Conservation (phyloP, 2,329 filamentous ascomycete genomes). For the Emericellopsis atlantica region DNA sequence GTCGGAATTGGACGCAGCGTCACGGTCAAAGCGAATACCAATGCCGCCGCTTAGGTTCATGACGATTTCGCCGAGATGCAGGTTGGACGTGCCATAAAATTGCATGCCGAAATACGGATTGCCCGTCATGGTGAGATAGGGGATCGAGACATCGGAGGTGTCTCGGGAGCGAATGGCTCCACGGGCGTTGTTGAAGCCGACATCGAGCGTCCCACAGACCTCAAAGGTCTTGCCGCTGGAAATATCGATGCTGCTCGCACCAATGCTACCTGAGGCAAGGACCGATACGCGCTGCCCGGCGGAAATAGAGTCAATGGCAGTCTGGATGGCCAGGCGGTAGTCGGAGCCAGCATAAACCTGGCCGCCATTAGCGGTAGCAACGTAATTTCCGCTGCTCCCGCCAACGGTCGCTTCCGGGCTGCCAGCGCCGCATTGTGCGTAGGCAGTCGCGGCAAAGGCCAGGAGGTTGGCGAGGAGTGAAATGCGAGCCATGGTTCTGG, state of each 20-base stretch:
- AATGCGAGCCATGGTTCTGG: constrained; percentile 16
- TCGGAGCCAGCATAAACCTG: constrained; percentile 1
- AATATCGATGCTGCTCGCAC: neutral
- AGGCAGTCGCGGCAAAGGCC: constrained; percentile 21
- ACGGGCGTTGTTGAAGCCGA: neutral
- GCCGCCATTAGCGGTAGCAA: neutral
- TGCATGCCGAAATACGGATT: constrained; percentile 3
- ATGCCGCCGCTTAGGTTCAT: constrained; percentile 3
- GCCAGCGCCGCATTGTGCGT: constrained; percentile 31
- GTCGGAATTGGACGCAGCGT: neutral
- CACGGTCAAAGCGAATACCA: constrained; percentile 3
- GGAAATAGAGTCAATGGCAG: neutral
- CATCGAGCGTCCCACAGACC: constrained; percentile 2
- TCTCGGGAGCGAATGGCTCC: neutral
- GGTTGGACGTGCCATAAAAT: constrained; percentile 1
- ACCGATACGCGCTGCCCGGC: neutral
- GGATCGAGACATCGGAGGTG: constrained; percentile 1
- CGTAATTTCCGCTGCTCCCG: constrained; percentile 12
- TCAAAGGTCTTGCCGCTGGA: constrained; percentile 3
- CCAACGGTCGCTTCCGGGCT: constrained; percentile 29
- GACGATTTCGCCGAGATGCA: constrained; percentile 1
- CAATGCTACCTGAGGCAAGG: neutral
- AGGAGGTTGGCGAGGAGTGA: constrained; percentile 22
- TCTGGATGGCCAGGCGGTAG: constrained; percentile 3
- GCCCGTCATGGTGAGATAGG: constrained; percentile 2